Conservation (phyloP, 1,284 basidiomycete genomes). For the Apiotrichum brassicae region DNA sequence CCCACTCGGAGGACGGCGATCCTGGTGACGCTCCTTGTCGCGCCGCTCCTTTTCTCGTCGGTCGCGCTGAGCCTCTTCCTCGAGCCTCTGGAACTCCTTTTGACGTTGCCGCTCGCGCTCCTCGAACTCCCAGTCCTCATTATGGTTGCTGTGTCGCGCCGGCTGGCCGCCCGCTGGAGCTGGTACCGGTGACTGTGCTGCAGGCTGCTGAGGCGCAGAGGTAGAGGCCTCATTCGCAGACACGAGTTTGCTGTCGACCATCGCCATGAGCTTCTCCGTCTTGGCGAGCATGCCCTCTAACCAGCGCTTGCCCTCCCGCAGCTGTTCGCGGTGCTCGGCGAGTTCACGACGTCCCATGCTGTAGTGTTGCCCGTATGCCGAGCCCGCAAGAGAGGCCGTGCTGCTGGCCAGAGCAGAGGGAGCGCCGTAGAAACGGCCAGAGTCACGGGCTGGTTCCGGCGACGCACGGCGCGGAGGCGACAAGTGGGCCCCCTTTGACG, state of each 20-base stretch:
- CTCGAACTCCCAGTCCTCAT: constrained; percentile 41
- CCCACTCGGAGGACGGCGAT: background rate
- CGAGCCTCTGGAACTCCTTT: constrained; percentile 36
- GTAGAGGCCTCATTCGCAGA: constrained; percentile 3
- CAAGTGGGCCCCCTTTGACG: constrained; percentile 13
- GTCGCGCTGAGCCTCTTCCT: constrained; percentile 39
- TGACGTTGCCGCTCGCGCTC: constrained; percentile 36
- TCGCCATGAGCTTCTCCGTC: constrained; percentile 43
- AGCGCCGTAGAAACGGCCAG: constrained; percentile 10
- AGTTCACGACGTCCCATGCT: constrained; percentile 40
- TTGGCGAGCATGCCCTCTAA: constrained; percentile 41
- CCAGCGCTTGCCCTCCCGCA: constrained; percentile 46
- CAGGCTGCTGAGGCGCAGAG: background rate
- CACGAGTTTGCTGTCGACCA: constrained; percentile 40
- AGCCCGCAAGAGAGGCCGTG: constrained; percentile 3
- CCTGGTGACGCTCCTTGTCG: constrained; percentile 19
- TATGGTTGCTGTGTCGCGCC: constrained; percentile 3
- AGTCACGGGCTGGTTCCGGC: constrained; percentile 25
- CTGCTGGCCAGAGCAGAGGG: background rate
- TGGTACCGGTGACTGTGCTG: background rate
- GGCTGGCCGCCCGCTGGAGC: background rate
- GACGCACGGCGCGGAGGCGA: constrained; percentile 27
- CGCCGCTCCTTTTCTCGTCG: constrained; percentile 31
- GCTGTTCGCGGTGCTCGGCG: constrained; percentile 44
- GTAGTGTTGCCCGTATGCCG: constrained; percentile 25